Base-by-base conservation (phyloP, 228 moss, liverwort and hornwort species). In the Sphagnum fallax region DNA sequence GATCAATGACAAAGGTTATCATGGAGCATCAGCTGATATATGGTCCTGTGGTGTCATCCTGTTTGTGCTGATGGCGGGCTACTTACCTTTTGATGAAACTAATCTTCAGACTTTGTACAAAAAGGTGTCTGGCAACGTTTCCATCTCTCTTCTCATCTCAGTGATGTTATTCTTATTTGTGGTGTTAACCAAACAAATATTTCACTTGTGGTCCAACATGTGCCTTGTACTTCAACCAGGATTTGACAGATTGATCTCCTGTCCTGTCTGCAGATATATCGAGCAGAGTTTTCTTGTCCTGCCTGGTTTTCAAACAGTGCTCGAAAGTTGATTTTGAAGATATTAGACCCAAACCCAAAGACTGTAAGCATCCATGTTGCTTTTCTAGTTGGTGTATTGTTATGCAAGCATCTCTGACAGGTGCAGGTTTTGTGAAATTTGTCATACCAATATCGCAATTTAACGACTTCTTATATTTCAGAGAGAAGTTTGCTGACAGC, bases 11-110 rank as follows among this genome's bases (percentile, higher is more conserved):
- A 95, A 92, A 77, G 95, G 95, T 72, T 95, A 95, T 73, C 81
- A 79, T 70, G 95, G 92, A 78, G 90, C 87, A 73, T 90, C 90
- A 70, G 95, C 95, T 62, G 95, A 92, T 80, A 74, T 95, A 64
- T 95, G 95, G 95, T 95, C 95, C 50, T 95, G 95, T 79, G 95
- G 95, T 66, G 92, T 95, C 62, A 95, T 95, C 75, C 79, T 95
- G 47, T 95, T 88, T 62, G 95, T 95, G 64, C 87, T 95, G 62
- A 92, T 95, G 92, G 95, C 95, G 62, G 95, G 95, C 65, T 95
- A 95, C 75, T 74, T 95, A 58, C 92, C 95, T 15, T 95, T 95
- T 63, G 95, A 95, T 71, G 95, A 95, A 78, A 80, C 90, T 47
- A 95, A 95, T 77, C 81, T 92, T 61, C 90, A 90, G 92, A 95